Base-by-base conservation (phyloP, 2,329 filamentous ascomycete genomes). In the Talaromyces sp. region DNA sequence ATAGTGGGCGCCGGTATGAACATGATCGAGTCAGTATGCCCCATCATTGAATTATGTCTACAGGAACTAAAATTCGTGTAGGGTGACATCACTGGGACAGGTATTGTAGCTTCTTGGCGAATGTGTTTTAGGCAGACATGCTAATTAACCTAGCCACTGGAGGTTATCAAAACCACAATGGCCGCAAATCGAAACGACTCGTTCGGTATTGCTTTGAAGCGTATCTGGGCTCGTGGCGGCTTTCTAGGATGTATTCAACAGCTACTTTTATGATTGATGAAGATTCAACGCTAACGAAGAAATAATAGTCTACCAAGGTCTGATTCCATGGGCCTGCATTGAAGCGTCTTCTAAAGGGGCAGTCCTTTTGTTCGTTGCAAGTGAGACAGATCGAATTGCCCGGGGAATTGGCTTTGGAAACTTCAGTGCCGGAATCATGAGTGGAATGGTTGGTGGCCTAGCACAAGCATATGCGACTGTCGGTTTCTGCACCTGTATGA, bases 401-500 rank as follows among this genome's bases (percentile, higher is more conserved):
- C 90, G 89, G 70, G 80, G 82, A 63, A 84, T 87, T 58, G 94
- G 94, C 65, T 92, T 91, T 58, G 85, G 82, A 67, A 88, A 95
- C 75, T 97, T 99, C 75, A 81, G 89, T 47, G 86, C 87, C 64
- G 94, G 94, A 72, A 97, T 99, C 78, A 73, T 82, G 29, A 94
- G 94, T 69, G 94, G 94, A 76, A 91, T 99, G 82, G 83, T 86
- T 19, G 94, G 94, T 73, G 94, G 94, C 83, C 86, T 99, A 54
- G 94, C 93, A 42, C 94, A 99, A 80, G 94, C 94, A 55, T 99
- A 99, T 75, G 94, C 94, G 63, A 99, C 94, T 74, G 97, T 99
- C 93, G 94, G 94, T 65, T 99, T 99, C 86, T 99, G 94, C 80
- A 99, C 94, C 57, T 99, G 94, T 85, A 99, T 99, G 94, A 99